phyloP scores from a whole-genome alignment of 148 eudicot species.

The Spergularia bocconei region DNA sequence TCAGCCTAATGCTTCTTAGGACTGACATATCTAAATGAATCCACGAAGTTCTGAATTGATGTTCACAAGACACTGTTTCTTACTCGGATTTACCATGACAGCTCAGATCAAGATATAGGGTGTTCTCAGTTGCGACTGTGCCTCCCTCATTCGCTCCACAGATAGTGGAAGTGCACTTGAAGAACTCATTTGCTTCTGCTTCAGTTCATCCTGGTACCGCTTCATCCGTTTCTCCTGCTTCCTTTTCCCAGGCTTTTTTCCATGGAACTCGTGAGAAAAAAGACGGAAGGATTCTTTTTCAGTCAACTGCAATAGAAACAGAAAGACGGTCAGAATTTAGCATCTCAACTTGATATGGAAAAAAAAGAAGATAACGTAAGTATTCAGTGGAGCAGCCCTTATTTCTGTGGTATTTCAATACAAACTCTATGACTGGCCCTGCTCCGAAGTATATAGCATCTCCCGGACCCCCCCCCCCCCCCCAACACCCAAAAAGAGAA shows the following conservation, averaged over 20 bases:
- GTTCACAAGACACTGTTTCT: background rate
- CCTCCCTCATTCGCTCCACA: constrained; percentile 85
- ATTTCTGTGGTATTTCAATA: no score
- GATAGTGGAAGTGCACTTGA: constrained; percentile 75
- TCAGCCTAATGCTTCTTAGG: no score
- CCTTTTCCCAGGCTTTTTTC: constrained; percentile 94
- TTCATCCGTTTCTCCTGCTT: constrained; percentile 85
- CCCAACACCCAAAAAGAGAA: background rate
- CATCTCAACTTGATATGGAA: no score
- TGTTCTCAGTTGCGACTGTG: constrained; percentile 62
- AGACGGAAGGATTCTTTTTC: constrained; percentile 82
- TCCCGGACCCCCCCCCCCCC: background rate
- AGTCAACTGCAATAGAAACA: constrained; percentile 58
- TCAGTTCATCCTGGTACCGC: constrained; percentile 71
- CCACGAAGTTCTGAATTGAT: no score
- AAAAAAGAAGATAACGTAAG: background rate
- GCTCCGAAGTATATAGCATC: no score
- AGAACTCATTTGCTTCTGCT: constrained; percentile 77
- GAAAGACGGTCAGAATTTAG: background rate
- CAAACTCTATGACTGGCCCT: no score
- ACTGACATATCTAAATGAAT: no score
- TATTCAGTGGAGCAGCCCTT: no score
- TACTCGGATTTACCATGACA: constrained; percentile 87
- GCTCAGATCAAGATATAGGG: constrained; percentile 80
- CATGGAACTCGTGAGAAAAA: constrained; percentile 81